Conservation (phyloP, 108 stramenopile species). For the Chaetoceros muelleri region DNA sequence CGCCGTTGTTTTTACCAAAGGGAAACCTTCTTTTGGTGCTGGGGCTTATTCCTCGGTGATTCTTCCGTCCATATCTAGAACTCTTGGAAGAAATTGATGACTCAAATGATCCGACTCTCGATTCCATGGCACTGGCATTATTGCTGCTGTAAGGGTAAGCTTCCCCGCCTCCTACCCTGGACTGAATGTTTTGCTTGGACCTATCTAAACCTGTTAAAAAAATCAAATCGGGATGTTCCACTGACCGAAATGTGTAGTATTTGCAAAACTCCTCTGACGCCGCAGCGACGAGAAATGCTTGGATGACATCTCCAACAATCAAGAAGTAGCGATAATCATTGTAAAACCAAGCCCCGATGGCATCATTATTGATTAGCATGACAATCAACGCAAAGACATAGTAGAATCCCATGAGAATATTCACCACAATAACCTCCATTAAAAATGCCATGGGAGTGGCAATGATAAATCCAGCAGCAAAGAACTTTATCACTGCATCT, state of each 20-base stretch:
- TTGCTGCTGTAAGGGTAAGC: slow-evolving; percentile 52
- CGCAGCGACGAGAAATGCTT: slow-evolving; percentile 77
- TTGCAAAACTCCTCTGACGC: slow-evolving; percentile 79
- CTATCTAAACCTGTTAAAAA: slow-evolving; percentile 74
- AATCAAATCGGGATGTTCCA: slow-evolving; percentile 79
- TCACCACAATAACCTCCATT: slow-evolving; percentile 57
- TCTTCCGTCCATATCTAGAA: slow-evolving; percentile 22
- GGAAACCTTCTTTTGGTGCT: slow-evolving; percentile 3
- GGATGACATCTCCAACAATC: slow-evolving; percentile 60
- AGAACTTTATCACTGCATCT: slow-evolving; percentile 82
- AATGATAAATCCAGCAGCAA: slow-evolving; percentile 73
- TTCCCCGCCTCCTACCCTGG: slow-evolving; percentile 52
- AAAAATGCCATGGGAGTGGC: slow-evolving; percentile 66
- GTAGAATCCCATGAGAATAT: slow-evolving; percentile 28
- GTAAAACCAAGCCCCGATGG: slow-evolving; percentile 36
- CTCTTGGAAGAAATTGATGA: slow-evolving; percentile 12
- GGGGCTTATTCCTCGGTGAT: slow-evolving; percentile 18
- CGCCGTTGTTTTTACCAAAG: background rate
- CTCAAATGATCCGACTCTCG: background rate
- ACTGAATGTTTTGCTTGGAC: slow-evolving; percentile 40
- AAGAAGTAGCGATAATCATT: slow-evolving; percentile 42
- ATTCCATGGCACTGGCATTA: slow-evolving; percentile 14
- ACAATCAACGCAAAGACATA: slow-evolving; percentile 35
- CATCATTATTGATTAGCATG: slow-evolving; percentile 26
- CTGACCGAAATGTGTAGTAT: slow-evolving; percentile 76